These are phyloP conservation scores for Malus hybrid DNA, from an alignment of 331 rosid genomes.

Conservation along the genomic window DNA sequence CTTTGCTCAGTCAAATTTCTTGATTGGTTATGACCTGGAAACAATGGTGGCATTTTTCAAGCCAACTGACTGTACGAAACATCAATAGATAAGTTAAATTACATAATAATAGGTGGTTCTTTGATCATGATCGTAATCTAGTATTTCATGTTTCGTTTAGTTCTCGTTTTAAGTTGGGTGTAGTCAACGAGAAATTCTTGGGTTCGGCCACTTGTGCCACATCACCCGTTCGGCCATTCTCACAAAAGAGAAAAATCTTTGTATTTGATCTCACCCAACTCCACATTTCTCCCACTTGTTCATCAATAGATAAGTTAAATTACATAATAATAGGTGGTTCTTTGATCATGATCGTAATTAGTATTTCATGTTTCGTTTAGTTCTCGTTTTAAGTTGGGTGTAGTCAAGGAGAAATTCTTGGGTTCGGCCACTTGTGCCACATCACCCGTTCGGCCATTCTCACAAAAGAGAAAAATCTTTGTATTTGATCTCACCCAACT, in stretches of 20 bases:
- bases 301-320: not conserved
- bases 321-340: not conserved
- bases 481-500: not conserved
- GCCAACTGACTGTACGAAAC: slow-evolving; percentile 39
- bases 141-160: not conserved
- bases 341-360: not conserved
- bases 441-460: not conserved
- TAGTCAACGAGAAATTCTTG: not conserved
- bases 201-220: not conserved
- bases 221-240: not conserved
- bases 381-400: not conserved
- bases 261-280: not conserved
- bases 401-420: not conserved
- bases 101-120: too few species aligned
- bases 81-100: not conserved
- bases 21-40: slow-evolving; percentile 53
- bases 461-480: not conserved
- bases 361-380: not conserved
- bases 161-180: not conserved
- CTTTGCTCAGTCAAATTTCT: slow-evolving; percentile 49
- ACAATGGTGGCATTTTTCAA: slow-evolving; percentile 30
- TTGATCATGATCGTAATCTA: not conserved
- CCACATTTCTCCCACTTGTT: not conserved
- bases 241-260: not conserved
- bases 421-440: not conserved